phyloP scores from a whole-genome alignment of 805 yeast genomes.

The Debaryomyces prosopidis region DNA sequence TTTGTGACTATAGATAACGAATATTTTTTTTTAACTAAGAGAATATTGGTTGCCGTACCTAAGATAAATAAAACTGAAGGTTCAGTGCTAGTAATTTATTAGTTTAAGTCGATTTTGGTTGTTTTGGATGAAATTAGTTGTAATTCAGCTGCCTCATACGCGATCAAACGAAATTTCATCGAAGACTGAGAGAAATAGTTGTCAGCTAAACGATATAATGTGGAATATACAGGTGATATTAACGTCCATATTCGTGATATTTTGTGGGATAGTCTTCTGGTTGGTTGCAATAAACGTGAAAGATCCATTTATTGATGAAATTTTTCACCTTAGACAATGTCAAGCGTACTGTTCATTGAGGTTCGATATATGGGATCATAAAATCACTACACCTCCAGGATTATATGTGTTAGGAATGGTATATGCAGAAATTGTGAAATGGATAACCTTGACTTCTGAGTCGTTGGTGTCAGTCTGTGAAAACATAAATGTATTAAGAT shows the following conservation, averaged over 20 bases:
- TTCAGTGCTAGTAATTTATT: too few relatives aligned
- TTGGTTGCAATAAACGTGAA: slow-evolving; percentile 21
- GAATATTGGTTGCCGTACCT: too few relatives aligned
- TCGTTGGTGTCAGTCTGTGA: slow-evolving; percentile 12
- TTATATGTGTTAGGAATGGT: slow-evolving; percentile 54
- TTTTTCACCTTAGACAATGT: slow-evolving; percentile 84
- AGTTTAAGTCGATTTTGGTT: too few relatives aligned
- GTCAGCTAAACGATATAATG: not conserved
- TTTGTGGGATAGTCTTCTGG: slow-evolving; percentile 13
- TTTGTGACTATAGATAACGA: slow-evolving; percentile 1
- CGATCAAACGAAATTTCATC: too few relatives aligned
- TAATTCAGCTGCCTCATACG: too few relatives aligned
- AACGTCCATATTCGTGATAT: slow-evolving; percentile 9
- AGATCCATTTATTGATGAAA: slow-evolving; percentile 66
- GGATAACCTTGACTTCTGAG: not conserved
- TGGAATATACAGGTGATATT: not conserved
- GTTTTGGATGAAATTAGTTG: too few relatives aligned
- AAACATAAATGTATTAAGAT: slow-evolving; percentile 24
- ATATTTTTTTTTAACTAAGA: too few relatives aligned
- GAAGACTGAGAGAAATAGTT: too few relatives aligned
- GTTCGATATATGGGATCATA: slow-evolving; percentile 75
- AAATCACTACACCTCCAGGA: slow-evolving; percentile 97
- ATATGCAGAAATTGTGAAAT: slow-evolving; percentile 34
- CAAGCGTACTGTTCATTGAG: slow-evolving; percentile 60
- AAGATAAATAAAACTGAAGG: too few relatives aligned